Conservation (phyloP, 352 stramenopile species). For the Phytophthora chlamydospora region DNA sequence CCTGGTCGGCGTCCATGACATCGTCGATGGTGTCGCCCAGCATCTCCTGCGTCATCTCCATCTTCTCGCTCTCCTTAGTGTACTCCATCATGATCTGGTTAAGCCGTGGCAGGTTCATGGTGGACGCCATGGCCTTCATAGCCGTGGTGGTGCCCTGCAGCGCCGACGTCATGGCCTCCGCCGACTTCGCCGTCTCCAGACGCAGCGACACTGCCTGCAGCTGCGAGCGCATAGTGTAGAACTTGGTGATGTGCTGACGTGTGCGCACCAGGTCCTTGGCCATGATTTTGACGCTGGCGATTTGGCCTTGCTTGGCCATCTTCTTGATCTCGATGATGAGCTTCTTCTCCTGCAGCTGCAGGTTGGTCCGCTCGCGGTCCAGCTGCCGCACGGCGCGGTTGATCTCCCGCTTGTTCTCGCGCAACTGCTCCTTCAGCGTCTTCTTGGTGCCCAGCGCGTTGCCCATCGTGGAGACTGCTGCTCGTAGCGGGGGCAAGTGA, state of each 20-base stretch:
- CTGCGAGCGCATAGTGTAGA: conserved; percentile 98
- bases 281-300: conserved; percentile 97
- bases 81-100: conserved; percentile 99
- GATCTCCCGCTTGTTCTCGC: conserved; percentile 98
- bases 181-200: conserved; percentile 95
- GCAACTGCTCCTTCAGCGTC: conserved; percentile 91
- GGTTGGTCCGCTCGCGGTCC: conserved; percentile 93
- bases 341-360: conserved; percentile 95
- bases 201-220: conserved; percentile 96
- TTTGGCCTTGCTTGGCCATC: conserved; percentile 96
- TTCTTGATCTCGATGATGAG: conserved; percentile 98
- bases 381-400: conserved; percentile 96
- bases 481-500: too few species aligned
- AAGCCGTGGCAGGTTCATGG: conserved; percentile 96
- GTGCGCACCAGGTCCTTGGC: conserved; percentile 96
- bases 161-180: conserved; percentile 94
- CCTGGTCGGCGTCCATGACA: conserved; percentile 94
- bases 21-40: conserved; percentile 98
- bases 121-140: conserved; percentile 91
- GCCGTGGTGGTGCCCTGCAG: conserved; percentile 84
- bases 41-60: conserved; percentile 98
- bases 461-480: conserved; percentile 47
- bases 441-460: conserved; percentile 82
- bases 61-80: conserved; percentile 97
- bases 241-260: conserved; percentile 97